Evolutionary conservation across 2,329 filamentous ascomycete genomes (phyloP), one percentile per base, ranked within the genome.

Genomic region (Aspergillus versicolor): DNA sequence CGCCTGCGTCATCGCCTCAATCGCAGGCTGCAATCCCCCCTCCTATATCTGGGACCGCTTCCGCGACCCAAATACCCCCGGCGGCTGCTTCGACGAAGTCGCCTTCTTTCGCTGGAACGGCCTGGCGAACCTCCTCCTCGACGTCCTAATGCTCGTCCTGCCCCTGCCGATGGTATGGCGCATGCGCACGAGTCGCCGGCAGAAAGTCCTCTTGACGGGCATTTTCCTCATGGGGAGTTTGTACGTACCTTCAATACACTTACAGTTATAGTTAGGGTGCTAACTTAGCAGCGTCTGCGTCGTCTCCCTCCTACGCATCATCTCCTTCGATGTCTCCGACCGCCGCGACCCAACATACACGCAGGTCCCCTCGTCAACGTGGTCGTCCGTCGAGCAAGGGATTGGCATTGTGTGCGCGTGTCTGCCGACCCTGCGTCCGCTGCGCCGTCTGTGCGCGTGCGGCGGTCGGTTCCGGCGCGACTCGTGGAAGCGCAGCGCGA

Each of bases 381-480:
- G 66, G 65, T 69, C 68, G 19, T 67, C 65, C 2, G 58, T 69
- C 48, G 68, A 70, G 45, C 67, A 70, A 38, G 67, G 67, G 1
- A 50, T 66, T n/a, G 66, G 64, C 3, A 67, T 70, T 13, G 58
- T 68, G 19, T 70, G 66, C 40, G 63, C 66, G 13, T 69, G 67
- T 51, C 60, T 70, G 11, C 68, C 67, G 11, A 69, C 68, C 12
- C 56, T 70, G 7, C 61, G 67, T 7, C 65, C 67, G n/a, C 40
- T 42, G 9, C 40, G 19, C 9, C 40, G 40, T n/a, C 40, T 42
- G 40, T 42, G n/a, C n/a, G n/a, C 17, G 40, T 42, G n/a, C n/a
- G n/a, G 40, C 9, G 40, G n/a, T 21, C 40, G 40, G 40, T 42
- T 43, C 24, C 27, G 27, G 17, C 45, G 21, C 9, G 45, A 17